Percentiles rank a stretch among this genome's conserved stretches.
These are phyloP conservation scores for Polyplosphaeria fusca DNA, from an alignment of 495 filamentous ascomycete genomes.

Conservation along the genomic window DNA sequence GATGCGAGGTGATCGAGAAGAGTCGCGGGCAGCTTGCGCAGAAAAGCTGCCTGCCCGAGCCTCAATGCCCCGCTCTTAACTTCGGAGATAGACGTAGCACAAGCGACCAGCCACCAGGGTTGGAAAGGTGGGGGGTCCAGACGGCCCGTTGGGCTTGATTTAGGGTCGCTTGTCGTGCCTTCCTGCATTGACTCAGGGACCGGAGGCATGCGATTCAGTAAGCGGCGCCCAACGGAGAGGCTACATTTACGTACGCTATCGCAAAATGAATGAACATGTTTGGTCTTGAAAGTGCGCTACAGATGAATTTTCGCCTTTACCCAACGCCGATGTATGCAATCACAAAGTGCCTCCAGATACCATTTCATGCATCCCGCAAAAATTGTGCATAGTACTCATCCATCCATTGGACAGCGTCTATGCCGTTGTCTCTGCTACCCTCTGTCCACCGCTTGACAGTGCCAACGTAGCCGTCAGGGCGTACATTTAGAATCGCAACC, in stretches of 20 bases:
- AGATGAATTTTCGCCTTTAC: too few species aligned
- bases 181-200: too few species aligned
- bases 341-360: too few species aligned
- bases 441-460: conserved; percentile 54
- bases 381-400: conserved; percentile 59
- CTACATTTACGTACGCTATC: too few species aligned
- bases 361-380: conserved; percentile 33
- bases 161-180: too few species aligned
- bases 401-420: conserved; percentile 52
- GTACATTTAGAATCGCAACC: conserved; percentile 57
- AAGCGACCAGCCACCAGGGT: background rate
- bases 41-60: background rate
- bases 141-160: background rate
- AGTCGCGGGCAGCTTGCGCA: background rate
- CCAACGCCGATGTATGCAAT: too few species aligned
- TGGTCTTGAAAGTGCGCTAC: too few species aligned
- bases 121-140: conserved; percentile 25
- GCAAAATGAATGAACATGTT: too few species aligned
- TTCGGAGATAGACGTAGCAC: conserved; percentile 10
- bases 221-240: too few species aligned
- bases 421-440: conserved; percentile 44
- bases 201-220: too few species aligned
- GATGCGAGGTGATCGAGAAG: background rate
- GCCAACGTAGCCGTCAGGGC: conserved; percentile 69
- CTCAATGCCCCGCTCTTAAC: conserved; percentile 18